Conservation (phyloP, 2,329 filamentous ascomycete species). For the Colletotrichum sidae region DNA sequence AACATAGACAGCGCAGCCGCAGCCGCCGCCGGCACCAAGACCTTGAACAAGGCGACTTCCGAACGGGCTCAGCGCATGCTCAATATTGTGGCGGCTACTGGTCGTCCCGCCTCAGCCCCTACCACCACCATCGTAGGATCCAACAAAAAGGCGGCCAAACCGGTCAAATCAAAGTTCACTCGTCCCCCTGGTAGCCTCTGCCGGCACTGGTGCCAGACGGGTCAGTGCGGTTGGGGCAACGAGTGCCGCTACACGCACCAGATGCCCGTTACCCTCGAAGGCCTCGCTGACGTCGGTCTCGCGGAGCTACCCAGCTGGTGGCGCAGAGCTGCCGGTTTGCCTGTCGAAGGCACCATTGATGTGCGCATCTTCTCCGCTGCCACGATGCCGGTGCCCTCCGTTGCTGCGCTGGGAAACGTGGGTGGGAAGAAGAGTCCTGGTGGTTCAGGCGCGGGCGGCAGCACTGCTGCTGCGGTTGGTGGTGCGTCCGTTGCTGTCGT, state of each 20-base stretch:
- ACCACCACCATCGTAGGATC: neutral
- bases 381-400: neutral
- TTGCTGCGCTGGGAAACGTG: neutral
- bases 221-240: slow-evolving; percentile 58
- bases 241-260: slow-evolving; percentile 58
- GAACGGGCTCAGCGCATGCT: slow-evolving; percentile 21
- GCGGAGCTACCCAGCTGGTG: slow-evolving; percentile 57
- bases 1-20: no score
- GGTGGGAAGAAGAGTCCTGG: slow-evolving; percentile 17
- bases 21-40: neutral
- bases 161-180: slow-evolving; percentile 16
- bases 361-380: slow-evolving; percentile 29
- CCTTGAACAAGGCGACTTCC: slow-evolving; percentile 12
- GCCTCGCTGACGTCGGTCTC: slow-evolving; percentile 56
- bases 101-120: neutral
- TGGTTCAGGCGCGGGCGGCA: neutral
- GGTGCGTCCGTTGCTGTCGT: neutral
- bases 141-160: slow-evolving; percentile 8
- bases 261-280: slow-evolving; percentile 58
- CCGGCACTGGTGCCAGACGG: slow-evolving; percentile 61
- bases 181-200: slow-evolving; percentile 46
- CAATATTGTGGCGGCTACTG: slow-evolving; percentile 13
- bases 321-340: slow-evolving; percentile 29
- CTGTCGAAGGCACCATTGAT: slow-evolving; percentile 27
- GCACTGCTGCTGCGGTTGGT: neutral